These are phyloP conservation scores for Lyophyllum semitale DNA, from an alignment of 768 basidiomycete species.

Conservation along the genomic window DNA sequence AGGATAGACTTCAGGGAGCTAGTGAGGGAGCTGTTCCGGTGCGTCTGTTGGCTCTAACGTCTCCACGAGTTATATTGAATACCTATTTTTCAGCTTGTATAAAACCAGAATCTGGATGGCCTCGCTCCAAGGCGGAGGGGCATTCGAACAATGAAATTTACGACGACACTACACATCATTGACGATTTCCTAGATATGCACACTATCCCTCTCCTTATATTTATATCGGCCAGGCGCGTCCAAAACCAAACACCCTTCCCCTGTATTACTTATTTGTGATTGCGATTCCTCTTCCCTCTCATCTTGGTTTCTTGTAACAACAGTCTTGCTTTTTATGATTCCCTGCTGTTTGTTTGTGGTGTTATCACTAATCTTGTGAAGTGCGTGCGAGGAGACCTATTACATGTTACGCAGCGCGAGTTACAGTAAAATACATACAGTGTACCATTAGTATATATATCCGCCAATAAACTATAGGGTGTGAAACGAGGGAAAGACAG, in stretches of 20 bases:
- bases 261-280: conserved; percentile 3
- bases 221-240: conserved; percentile 18
- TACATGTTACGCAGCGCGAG: conserved; percentile 12
- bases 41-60: conserved; percentile 24
- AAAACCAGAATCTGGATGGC: conserved; percentile 98
- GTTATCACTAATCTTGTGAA: conserved; percentile 12
- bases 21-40: conserved; percentile 93
- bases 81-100: no score
- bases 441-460: conserved; percentile 30
- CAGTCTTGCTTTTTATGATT: conserved; percentile 9
- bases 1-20: conserved; percentile 96
- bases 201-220: background rate
- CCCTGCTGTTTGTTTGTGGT: conserved; percentile 11
- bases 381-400: conserved; percentile 9
- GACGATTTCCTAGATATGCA: conserved; percentile 13
- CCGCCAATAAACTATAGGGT: conserved; percentile 21
- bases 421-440: conserved; percentile 28
- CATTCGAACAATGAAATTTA: conserved; percentile 35
- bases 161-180: conserved; percentile 5
- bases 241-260: conserved; percentile 2
- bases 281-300: conserved; percentile 5
- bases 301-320: conserved; percentile 7
- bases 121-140: conserved; percentile 60
- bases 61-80: no score
- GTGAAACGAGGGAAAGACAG: conserved; percentile 6